Conservation (phyloP, 345 rosid genomes). For the Populus pruinosa region DNA sequence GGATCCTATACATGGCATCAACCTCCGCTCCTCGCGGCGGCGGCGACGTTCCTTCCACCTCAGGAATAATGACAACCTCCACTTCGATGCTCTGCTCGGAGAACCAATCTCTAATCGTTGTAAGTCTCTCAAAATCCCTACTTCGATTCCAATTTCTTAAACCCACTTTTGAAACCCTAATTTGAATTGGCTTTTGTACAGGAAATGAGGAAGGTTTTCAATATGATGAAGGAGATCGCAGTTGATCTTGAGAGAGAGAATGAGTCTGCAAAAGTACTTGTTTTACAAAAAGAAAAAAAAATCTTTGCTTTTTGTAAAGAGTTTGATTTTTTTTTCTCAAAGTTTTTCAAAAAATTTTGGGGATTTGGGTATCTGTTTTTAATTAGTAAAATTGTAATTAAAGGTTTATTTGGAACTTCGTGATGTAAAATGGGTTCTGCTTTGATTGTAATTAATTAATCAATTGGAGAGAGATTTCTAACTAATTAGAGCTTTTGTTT, state of each 20-base stretch:
- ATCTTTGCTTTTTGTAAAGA: no score
- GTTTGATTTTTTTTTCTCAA: no score
- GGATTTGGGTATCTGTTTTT: neutral
- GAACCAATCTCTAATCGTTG: slow-evolving; percentile 46
- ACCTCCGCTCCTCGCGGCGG: slow-evolving; percentile 16
- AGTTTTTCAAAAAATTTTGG: no score
- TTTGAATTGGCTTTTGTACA: slow-evolving; percentile 20
- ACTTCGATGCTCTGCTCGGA: slow-evolving; percentile 50
- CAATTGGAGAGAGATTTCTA: neutral
- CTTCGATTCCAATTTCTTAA: neutral
- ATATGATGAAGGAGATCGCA: slow-evolving; percentile 61
- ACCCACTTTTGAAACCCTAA: neutral
- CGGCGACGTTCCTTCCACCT: slow-evolving; percentile 14
- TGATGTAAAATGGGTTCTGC: neutral
- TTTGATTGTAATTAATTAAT: neutral
- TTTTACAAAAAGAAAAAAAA: neutral
- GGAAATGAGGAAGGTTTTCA: slow-evolving; percentile 70
- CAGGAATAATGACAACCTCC: slow-evolving; percentile 48
- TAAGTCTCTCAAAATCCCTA: slow-evolving; percentile 25
- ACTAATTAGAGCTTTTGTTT: neutral
- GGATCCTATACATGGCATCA: slow-evolving; percentile 8
- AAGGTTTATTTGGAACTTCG: neutral
- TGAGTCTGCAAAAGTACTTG: slow-evolving; percentile 57
- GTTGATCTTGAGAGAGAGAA: slow-evolving; percentile 71
- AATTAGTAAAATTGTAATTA: neutral